Conservation (phyloP, 352 stramenopile species). For the Peronospora belbahrii region DNA sequence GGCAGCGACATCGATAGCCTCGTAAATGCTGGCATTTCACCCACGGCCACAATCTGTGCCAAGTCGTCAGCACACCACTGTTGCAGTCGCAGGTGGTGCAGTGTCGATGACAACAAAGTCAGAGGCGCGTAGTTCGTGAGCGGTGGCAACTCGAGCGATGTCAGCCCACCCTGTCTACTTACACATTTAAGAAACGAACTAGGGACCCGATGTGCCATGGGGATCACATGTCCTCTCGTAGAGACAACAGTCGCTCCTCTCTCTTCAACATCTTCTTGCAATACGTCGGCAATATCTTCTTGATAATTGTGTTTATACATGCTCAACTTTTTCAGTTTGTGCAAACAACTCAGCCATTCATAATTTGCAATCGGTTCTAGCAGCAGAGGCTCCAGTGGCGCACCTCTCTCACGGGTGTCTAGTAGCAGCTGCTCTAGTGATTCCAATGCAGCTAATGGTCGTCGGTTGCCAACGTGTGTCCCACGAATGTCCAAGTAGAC, state of each 20-base stretch:
- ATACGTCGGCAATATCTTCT: conserved; percentile 28
- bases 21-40: conserved; percentile 22
- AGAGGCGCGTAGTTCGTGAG: conserved; percentile 31
- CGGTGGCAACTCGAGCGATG: conserved; percentile 27
- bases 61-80: conserved; percentile 38
- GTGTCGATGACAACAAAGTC: conserved; percentile 16
- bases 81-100: conserved; percentile 34
- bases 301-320: conserved; percentile 35
- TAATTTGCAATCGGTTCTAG: conserved; percentile 7
- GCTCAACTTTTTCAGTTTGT: conserved; percentile 31
- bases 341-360: conserved; percentile 26
- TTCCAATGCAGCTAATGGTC: conserved; percentile 22
- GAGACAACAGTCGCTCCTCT: conserved; percentile 11
- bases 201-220: conserved; percentile 26
- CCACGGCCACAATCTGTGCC: conserved; percentile 22
- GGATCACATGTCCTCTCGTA: conserved; percentile 24
- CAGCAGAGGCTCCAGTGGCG: neutral
- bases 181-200: conserved; percentile 26
- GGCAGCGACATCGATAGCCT: conserved; percentile 34
- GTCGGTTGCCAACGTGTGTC: conserved; percentile 29
- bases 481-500: conserved; percentile 39
- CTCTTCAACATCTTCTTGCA: conserved; percentile 26
- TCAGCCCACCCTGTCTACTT: conserved; percentile 20
- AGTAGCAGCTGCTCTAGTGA: conserved; percentile 36
- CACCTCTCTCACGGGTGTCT: conserved; percentile 24